Evolutionary conservation across 371 early-diverging fungal genomes (phyloP), one percentile per base, ranked within the genome.

Genomic region (Mortierella sp.): DNA sequence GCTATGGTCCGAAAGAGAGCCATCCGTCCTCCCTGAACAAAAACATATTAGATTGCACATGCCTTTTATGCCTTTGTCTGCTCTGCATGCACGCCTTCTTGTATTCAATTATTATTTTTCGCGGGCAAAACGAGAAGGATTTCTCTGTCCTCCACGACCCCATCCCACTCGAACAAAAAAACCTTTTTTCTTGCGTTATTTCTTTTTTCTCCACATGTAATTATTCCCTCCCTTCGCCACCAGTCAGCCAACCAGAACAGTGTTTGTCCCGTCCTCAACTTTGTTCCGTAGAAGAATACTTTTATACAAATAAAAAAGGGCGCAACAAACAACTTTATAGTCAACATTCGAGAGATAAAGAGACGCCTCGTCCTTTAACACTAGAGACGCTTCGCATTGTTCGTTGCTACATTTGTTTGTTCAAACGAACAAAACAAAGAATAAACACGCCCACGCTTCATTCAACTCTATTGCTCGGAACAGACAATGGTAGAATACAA

Each of bases 1-100:
- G 22, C 58, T 16, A 34, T 34, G 31, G 58, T 58, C n/a, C n/a
- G n/a, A n/a, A n/a, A n/a, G n/a, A n/a, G 50, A 50, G 50, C 50
- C 50, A n/a, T 50, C n/a, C 50, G 8, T 50, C 24, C 50, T 13
- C 24, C 24, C 16, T 31, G 13, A 16, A 2, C 29, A 9, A 19
- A 34, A 34, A 29, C 19, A 34, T 58, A 58, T 58, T 58, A 58
- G 19, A 34, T 58, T 58, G 58, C 58, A 58, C 58, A 58, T 58
- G 58, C 58, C 58, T 58, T 45, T 45, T 45, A 19, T 45, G 19
- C 16, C 22, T 47, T 11, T 52, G 11, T 4, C 26, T 58, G 34
- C 58, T 16, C 16, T 58, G 58, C 58, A 53, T 31, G 14, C 55
- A 47, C 1, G 47, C 22, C 10, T 29, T 55, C 11, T 29, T 58